Conservation (phyloP, 768 basidiomycete genomes). For the Asterophora lycoperdoides region DNA sequence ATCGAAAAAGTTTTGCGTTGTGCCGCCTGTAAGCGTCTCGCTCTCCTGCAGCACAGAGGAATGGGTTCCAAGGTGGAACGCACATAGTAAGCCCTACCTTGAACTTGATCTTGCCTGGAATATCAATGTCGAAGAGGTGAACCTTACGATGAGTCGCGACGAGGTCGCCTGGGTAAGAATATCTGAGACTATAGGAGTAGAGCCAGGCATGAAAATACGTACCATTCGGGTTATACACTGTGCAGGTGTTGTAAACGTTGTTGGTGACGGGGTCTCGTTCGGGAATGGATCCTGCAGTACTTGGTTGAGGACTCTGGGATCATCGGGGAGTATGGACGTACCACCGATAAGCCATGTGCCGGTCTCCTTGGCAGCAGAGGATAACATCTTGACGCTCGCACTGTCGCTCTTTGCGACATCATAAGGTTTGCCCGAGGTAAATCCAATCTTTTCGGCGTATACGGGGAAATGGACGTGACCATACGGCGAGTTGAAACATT, state of each 20-base stretch:
- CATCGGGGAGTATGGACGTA: constrained; percentile 21
- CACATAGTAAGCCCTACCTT: constrained; percentile 46
- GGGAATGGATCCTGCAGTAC: constrained; percentile 80
- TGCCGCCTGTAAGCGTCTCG: constrained; percentile 79
- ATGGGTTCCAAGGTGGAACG: not conserved
- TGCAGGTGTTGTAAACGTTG: constrained; percentile 89
- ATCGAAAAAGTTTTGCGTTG: constrained; percentile 72
- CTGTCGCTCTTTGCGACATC: constrained; percentile 53
- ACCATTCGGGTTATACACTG: constrained; percentile 84
- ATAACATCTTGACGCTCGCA: constrained; percentile 79
- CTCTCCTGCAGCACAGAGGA: constrained; percentile 58
- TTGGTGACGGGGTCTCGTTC: constrained; percentile 62
- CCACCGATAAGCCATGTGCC: constrained; percentile 93
- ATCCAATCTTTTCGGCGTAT: constrained; percentile 79
- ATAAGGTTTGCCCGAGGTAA: constrained; percentile 52
- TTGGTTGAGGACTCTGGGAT: not conserved
- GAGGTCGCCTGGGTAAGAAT: constrained; percentile 59
- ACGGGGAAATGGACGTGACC: constrained; percentile 75
- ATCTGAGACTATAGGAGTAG: not conserved
- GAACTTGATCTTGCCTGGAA: constrained; percentile 87
- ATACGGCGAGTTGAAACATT: constrained; percentile 88
- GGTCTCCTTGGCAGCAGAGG: constrained; percentile 71
- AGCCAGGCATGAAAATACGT: not conserved
- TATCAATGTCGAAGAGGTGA: constrained; percentile 97
- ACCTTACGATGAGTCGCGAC: constrained; percentile 90